Conservation (phyloP, 352 stramenopile species). For the Phytopythium vexans region DNA sequence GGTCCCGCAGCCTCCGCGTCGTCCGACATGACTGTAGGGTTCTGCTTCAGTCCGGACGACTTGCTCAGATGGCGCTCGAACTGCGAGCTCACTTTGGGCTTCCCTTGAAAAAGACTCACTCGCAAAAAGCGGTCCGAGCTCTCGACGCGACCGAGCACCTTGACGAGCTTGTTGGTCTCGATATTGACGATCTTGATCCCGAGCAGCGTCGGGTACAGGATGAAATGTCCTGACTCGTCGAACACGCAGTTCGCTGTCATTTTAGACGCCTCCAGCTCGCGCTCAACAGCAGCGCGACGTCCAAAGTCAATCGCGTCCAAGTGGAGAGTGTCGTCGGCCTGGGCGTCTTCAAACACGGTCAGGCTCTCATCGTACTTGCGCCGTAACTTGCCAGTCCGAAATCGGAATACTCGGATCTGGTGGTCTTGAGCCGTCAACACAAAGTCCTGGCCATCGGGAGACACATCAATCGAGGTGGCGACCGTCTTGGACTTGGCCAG, state of each 20-base stretch:
- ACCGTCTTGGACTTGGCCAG: slow-evolving; percentile 92
- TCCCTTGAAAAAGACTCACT: slow-evolving; percentile 93
- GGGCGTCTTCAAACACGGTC: slow-evolving; percentile 86
- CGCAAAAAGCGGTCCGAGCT: slow-evolving; percentile 94
- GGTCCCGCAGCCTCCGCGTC: slow-evolving; percentile 19
- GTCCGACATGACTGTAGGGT: slow-evolving; percentile 65
- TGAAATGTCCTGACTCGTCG: slow-evolving; percentile 94
- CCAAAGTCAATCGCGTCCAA: slow-evolving; percentile 89
- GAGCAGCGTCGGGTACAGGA: slow-evolving; percentile 94
- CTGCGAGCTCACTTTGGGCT: slow-evolving; percentile 96
- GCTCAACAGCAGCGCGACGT: slow-evolving; percentile 80
- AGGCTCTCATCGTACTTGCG: slow-evolving; percentile 90
- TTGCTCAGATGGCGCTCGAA: slow-evolving; percentile 82
- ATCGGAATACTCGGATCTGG: slow-evolving; percentile 89
- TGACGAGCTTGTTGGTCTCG: slow-evolving; percentile 91
- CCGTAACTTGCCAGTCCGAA: slow-evolving; percentile 84
- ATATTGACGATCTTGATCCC: slow-evolving; percentile 98
- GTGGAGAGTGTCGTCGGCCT: slow-evolving; percentile 66
- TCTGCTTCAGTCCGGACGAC: slow-evolving; percentile 44
- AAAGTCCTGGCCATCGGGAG: slow-evolving; percentile 66
- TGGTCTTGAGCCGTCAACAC: slow-evolving; percentile 86
- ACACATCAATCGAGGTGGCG: slow-evolving; percentile 76
- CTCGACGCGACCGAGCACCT: slow-evolving; percentile 94
- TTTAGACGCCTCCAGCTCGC: slow-evolving; percentile 55
- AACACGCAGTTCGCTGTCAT: slow-evolving; percentile 89